A percentile compares a stretch with the other conserved stretches of the same genome.
These are phyloP conservation scores for Nothopassalora personata DNA, from an alignment of 2,329 filamentous ascomycete genomes.

Conservation along the genomic window DNA sequence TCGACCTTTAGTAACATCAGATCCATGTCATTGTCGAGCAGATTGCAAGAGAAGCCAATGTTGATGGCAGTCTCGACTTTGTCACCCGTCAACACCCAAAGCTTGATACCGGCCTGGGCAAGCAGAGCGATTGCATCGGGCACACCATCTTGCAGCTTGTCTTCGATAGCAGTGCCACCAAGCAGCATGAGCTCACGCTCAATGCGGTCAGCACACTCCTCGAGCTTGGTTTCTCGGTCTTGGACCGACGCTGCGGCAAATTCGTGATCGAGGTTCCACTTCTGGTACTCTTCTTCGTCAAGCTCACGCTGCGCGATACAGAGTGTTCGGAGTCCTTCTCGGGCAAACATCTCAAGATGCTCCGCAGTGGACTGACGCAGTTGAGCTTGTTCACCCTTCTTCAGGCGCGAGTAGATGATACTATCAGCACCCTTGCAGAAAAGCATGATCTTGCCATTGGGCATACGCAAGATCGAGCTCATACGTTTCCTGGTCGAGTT, in stretches of 20 bases:
- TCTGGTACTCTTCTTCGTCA: constrained; percentile 72
- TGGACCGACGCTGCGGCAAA: constrained; percentile 76
- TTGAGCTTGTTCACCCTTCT: constrained; percentile 77
- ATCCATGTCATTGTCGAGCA: constrained; percentile 97
- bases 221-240: constrained; percentile 87
- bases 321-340: constrained; percentile 88
- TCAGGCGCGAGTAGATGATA: constrained; percentile 89
- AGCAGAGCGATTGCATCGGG: constrained; percentile 91
- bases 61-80: constrained; percentile 99
- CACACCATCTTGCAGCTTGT: constrained; percentile 92
- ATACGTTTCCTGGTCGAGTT: constrained; percentile 95
- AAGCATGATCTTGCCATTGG: constrained; percentile 78
- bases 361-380: constrained; percentile 79
- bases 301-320: constrained; percentile 85
- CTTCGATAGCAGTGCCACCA: constrained; percentile 94
- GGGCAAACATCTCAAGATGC: constrained; percentile 93
- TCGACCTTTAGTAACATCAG: constrained; percentile 82
- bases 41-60: constrained; percentile 97
- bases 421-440: constrained; percentile 98
- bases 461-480: constrained; percentile 95
- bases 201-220: constrained; percentile 81
- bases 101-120: constrained; percentile 89
- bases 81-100: constrained; percentile 97
- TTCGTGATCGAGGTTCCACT: constrained; percentile 84
- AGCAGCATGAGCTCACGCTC: constrained; percentile 83